These are phyloP conservation scores for Neoascochyta sp. DNA, from an alignment of 2,329 filamentous ascomycete species.

Conservation along the genomic window DNA sequence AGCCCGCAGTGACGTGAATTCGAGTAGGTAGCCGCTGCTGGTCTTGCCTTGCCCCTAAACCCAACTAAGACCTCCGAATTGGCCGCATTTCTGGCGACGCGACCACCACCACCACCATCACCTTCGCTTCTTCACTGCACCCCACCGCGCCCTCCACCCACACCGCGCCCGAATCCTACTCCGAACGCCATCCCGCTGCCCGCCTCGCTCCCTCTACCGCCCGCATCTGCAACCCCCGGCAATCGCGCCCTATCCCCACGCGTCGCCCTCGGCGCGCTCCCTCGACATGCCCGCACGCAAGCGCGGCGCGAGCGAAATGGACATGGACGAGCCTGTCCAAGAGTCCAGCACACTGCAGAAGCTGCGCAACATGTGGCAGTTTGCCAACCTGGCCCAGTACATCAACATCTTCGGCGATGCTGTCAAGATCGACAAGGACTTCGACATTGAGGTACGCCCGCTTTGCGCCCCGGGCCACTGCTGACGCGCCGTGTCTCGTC, in stretches of 20 bases:
- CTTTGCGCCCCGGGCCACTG: slow-evolving; percentile 17
- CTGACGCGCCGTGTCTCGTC: slow-evolving; percentile 16
- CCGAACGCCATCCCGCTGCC: slow-evolving; percentile 1
- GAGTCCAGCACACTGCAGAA: slow-evolving; percentile 53
- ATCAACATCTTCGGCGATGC: slow-evolving; percentile 85
- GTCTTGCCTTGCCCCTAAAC: too few species aligned
- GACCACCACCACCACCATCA: too few species aligned
- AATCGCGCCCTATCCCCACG: slow-evolving; percentile 17
- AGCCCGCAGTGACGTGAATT: too few species aligned
- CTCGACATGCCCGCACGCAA: slow-evolving; percentile 38
- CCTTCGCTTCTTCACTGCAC: slow-evolving; percentile 7
- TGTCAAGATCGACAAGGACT: slow-evolving; percentile 82
- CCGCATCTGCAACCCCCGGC: neutral
- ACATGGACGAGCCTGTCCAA: slow-evolving; percentile 47
- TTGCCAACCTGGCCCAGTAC: slow-evolving; percentile 90
- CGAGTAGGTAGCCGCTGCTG: too few species aligned
- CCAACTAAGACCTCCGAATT: too few species aligned
- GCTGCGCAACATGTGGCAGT: slow-evolving; percentile 91
- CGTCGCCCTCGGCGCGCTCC: slow-evolving; percentile 32
- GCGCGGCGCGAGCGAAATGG: slow-evolving; percentile 51
- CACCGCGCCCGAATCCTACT: slow-evolving; percentile 1
- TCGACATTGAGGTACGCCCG: slow-evolving; percentile 77
- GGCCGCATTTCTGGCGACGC: slow-evolving; percentile 8
- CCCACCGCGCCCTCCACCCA: slow-evolving; percentile 6
- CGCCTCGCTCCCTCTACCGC: neutral